A percentile compares a stretch with the other conserved stretches of the same genome.
Conservation (phyloP, 257 asterid species). For the Asclepias syriaca region DNA sequence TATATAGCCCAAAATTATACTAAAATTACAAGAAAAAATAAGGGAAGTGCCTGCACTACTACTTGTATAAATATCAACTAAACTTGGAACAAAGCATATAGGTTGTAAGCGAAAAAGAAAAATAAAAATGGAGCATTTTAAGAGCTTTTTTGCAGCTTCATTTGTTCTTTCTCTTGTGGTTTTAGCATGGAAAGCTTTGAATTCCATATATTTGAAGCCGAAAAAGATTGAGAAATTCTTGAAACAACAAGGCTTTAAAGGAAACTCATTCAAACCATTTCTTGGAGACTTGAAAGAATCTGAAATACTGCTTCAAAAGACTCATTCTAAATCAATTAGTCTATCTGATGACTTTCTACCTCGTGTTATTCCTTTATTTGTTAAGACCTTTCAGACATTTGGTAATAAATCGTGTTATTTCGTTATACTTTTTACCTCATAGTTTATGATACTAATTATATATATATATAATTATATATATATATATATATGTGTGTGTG, state of each 20-base stretch:
- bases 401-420: constrained; percentile 13
- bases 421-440: no score
- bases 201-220: background rate
- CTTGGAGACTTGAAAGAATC: constrained; percentile 21
- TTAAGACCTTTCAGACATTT: constrained; percentile 27
- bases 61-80: no score
- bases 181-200: background rate
- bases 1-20: no score
- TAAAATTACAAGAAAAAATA: no score
- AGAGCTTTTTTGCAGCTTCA: background rate
- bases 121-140: background rate
- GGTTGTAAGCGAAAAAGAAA: no score
- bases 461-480: no score
- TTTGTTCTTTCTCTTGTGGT: background rate
- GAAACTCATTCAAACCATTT: constrained; percentile 34
- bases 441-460: no score
- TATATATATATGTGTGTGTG: no score
- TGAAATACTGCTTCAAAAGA: constrained; percentile 25
- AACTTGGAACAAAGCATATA: no score
- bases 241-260: constrained; percentile 35
- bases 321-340: constrained; percentile 45
- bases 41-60: no score
- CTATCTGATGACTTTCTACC: constrained; percentile 36
- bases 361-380: constrained; percentile 44
- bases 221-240: constrained; percentile 8